Base-by-base conservation (phyloP, 305 asterid species). In the Stenogyne calaminthoides region DNA sequence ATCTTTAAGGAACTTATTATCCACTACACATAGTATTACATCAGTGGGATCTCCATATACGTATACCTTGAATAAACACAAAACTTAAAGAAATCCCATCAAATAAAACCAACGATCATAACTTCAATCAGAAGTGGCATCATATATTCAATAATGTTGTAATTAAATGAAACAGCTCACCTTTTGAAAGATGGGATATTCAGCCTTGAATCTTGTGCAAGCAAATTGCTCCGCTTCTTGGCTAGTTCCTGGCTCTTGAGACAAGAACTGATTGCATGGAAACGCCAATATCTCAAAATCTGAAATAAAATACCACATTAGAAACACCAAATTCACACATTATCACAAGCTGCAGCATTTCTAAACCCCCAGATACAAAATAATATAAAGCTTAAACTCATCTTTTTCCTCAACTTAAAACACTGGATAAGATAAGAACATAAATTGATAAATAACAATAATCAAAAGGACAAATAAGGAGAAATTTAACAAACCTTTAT, bases 201-300 rank as follows among this genome's bases (percentile, higher is more conserved):
- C 96, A 40, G 97, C 98, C 73, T 86, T 95, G 85, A 88, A 95
- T 81, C 96, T 84, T 5, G 90, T 83, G 80, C 99, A 95, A 71
- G 98, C 97, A 78, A 95, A 95, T 69, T 89, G 84, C 46, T 88
- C 87, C 0, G 91, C 95, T 44, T 90, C 95, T 83, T 88, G 80
- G 71, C 98, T 90, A 54, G 96, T 56, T 19, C 96, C 95, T 1
- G 98, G 98, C 76, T 95, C 98, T 88, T 92, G 99, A 75, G 82
- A 59, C 88, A 92, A 70, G 88, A 95, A 95, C 74, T 95, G 99
- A 67, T 95, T 95, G 86, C 98, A 92, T 0, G 99, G 99, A 67
- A 95, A 95, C 15, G 96, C 99, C 89, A 92, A 80, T 75, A 95
- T 82, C 87, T 92, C 98, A 29, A 95, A 88, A 71, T 88, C 99